Conservation (phyloP, 768 basidiomycete species). For the Pleurotus giganteus region DNA sequence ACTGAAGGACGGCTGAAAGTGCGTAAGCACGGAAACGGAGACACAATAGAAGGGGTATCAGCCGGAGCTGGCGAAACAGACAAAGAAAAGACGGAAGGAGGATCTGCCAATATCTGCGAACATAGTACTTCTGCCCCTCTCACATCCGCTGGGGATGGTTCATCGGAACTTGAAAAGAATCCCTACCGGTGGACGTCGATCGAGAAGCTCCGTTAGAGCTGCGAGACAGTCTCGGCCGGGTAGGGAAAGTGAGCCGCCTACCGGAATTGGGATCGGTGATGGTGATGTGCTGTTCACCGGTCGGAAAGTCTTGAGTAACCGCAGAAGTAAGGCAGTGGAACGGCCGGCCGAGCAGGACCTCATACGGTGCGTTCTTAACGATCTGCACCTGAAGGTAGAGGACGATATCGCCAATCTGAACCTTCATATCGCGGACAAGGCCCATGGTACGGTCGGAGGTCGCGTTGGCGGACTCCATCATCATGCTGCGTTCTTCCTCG, state of each 20-base stretch:
- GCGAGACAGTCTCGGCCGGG: background rate
- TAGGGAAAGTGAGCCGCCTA: conserved; percentile 11
- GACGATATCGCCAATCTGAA: conserved; percentile 19
- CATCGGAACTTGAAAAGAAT: background rate
- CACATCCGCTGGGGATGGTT: no score
- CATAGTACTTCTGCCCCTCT: background rate
- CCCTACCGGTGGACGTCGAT: background rate
- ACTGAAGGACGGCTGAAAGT: no score
- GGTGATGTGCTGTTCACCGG: conserved; percentile 16
- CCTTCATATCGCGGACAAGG: conserved; percentile 22
- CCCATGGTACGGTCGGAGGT: conserved; percentile 18
- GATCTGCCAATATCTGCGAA: background rate
- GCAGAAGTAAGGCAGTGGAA: conserved; percentile 19
- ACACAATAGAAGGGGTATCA: no score
- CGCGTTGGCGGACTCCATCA: conserved; percentile 24
- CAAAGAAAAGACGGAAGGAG: background rate
- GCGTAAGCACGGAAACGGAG: no score
- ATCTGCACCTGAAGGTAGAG: conserved; percentile 27
- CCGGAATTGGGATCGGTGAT: conserved; percentile 20
- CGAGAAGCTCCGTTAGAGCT: background rate
- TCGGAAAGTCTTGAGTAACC: conserved; percentile 11
- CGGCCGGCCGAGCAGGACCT: conserved; percentile 24
- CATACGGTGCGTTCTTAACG: conserved; percentile 20
- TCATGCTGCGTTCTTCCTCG: conserved; percentile 17
- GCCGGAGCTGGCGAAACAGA: background rate